phyloP scores from a whole-genome alignment of 2,329 filamentous ascomycete genomes.

The Gnomoniopsis smithogilvyi region DNA sequence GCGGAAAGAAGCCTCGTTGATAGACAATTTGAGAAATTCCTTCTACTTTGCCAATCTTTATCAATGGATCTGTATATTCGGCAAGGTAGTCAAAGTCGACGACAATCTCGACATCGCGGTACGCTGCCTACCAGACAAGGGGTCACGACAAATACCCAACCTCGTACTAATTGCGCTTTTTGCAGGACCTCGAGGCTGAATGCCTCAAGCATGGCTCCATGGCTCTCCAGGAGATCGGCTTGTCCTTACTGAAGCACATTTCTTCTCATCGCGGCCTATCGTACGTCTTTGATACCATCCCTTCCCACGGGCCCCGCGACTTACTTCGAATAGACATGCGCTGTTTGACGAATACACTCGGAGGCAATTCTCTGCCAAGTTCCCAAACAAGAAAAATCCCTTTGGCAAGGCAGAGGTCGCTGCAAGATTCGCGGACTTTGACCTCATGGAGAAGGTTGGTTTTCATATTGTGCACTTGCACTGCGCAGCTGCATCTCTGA shows the following conservation, averaged over 20 bases:
- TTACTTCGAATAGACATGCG: slow-evolving; percentile 57
- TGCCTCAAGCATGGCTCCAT: slow-evolving; percentile 78
- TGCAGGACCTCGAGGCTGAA: slow-evolving; percentile 81
- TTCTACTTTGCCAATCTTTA: slow-evolving; percentile 95
- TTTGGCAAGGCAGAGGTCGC: slow-evolving; percentile 77
- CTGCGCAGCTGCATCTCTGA: background rate
- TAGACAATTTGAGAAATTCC: slow-evolving; percentile 76
- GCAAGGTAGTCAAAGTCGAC: slow-evolving; percentile 83
- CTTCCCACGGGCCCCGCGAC: background rate
- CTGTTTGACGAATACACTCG: slow-evolving; percentile 93
- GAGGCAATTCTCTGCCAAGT: slow-evolving; percentile 82
- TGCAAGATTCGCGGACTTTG: slow-evolving; percentile 74
- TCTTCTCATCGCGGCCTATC: slow-evolving; percentile 91
- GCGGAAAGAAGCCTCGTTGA: slow-evolving; percentile 35
- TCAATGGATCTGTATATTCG: slow-evolving; percentile 92
- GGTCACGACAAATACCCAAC: background rate
- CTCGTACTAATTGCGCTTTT: slow-evolving; percentile 3
- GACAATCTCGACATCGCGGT: slow-evolving; percentile 90
- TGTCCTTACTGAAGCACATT: slow-evolving; percentile 85
- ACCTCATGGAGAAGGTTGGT: slow-evolving; percentile 72
- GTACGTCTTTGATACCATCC: slow-evolving; percentile 51
- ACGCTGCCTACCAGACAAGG: slow-evolving; percentile 24
- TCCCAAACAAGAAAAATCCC: slow-evolving; percentile 69
- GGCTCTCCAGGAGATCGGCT: slow-evolving; percentile 74
- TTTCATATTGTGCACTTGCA: background rate